Conservation (phyloP, 106 monocot species). For the Allium sativum region DNA sequence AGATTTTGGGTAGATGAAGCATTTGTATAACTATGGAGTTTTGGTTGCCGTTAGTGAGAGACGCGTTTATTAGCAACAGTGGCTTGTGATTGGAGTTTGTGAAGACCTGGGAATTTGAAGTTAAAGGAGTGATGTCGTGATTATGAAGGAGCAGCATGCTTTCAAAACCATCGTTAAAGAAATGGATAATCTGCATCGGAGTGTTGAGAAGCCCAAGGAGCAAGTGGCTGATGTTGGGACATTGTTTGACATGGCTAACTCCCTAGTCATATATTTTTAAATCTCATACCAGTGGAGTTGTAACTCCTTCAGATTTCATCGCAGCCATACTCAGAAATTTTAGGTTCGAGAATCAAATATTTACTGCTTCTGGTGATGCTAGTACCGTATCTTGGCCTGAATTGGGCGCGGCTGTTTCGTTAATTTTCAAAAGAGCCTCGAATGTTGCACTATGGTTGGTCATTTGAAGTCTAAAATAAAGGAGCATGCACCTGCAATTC, state of each 20-base stretch:
- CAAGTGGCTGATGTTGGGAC: slow-evolving; percentile 89
- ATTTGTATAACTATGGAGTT: too few species aligned
- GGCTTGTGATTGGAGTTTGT: too few species aligned
- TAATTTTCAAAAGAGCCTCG: slow-evolving; percentile 35
- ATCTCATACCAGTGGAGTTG: slow-evolving; percentile 45
- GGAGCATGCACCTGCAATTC: slow-evolving; percentile 19
- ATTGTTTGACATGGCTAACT: slow-evolving; percentile 54
- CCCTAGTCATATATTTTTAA: slow-evolving; percentile 35
- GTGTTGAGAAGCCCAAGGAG: slow-evolving; percentile 26
- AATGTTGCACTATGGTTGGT: slow-evolving; percentile 78
- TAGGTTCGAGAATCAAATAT: slow-evolving; percentile 17
- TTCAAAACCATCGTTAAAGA: slow-evolving; percentile 40
- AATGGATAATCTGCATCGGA: slow-evolving; percentile 48
- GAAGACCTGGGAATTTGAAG: too few species aligned
- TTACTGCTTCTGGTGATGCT: neutral
- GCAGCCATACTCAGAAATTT: slow-evolving; percentile 48
- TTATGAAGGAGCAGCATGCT: too few species aligned
- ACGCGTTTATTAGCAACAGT: too few species aligned
- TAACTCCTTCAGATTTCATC: slow-evolving; percentile 70
- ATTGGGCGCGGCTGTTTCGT: slow-evolving; percentile 40
- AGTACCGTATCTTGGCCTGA: slow-evolving; percentile 31
- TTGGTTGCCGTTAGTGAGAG: too few species aligned
- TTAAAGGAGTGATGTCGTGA: too few species aligned
- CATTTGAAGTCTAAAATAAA: slow-evolving; percentile 59
- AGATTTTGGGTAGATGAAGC: too few species aligned